Conservation (phyloP, 176 grass and related monocot species). For the Pharus latifolius region DNA sequence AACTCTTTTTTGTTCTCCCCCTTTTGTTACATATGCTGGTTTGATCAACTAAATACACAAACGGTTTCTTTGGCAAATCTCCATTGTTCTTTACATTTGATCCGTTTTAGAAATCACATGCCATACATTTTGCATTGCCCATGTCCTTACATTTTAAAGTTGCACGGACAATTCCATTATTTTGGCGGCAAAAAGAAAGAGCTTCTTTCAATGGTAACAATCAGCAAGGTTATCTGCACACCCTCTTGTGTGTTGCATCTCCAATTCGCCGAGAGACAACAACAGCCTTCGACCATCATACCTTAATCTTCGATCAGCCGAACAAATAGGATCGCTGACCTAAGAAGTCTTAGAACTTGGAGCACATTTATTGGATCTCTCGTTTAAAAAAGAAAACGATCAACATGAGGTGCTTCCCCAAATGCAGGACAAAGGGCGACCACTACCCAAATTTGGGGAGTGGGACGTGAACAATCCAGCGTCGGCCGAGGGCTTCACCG, state of each 20-base stretch:
- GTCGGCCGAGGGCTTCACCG: constrained; percentile 53
- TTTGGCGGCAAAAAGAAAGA: no score
- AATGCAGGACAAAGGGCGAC: constrained; percentile 25
- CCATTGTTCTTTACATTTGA: not conserved
- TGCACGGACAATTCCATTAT: no score
- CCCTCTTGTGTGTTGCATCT: no score
- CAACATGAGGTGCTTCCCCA: not conserved
- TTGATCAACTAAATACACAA: not conserved
- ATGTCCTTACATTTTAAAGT: not conserved
- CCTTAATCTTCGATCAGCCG: no score
- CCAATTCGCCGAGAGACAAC: no score
- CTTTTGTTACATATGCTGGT: not conserved
- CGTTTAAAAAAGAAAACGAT: not conserved
- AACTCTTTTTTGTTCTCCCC: not conserved
- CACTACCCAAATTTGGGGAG: constrained; percentile 67
- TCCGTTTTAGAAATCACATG: not conserved
- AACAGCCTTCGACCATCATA: no score
- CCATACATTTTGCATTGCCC: not conserved
- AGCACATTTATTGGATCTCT: not conserved
- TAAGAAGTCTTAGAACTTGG: no score
- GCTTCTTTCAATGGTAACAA: no score
- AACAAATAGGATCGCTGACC: no score
- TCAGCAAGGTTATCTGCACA: no score
- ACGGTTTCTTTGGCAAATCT: no score
- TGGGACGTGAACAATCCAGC: constrained; percentile 67